phyloP scores from a whole-genome alignment of 2,329 filamentous ascomycete species.

The Penicillium olsonii region DNA sequence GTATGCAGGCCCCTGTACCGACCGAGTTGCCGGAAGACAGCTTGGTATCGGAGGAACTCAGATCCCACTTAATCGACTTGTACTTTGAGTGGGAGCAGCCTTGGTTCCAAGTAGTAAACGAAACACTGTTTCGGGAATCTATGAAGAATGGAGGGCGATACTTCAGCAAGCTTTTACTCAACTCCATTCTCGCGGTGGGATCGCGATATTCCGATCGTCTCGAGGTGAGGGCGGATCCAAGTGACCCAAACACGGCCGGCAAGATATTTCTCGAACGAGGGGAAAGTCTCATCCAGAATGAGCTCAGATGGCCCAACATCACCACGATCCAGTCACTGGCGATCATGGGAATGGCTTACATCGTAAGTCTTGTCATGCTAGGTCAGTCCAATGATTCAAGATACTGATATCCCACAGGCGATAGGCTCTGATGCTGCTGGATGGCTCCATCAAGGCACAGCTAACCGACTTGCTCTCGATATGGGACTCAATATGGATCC shows the following conservation, averaged over 20 bases:
- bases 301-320: slow-evolving; percentile 33
- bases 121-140: slow-evolving; percentile 37
- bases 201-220: slow-evolving; percentile 36
- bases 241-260: slow-evolving; percentile 39
- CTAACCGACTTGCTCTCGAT: slow-evolving; percentile 37
- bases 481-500: slow-evolving; percentile 43
- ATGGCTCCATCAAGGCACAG: slow-evolving; percentile 44
- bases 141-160: slow-evolving; percentile 28
- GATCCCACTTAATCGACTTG: slow-evolving; percentile 33
- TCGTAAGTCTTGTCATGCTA: slow-evolving; percentile 22
- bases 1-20: neutral
- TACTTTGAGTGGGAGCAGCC: slow-evolving; percentile 44
- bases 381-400: neutral
- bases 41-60: slow-evolving; percentile 24
- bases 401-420: slow-evolving; percentile 24
- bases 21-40: slow-evolving; percentile 1
- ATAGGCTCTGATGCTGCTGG: slow-evolving; percentile 38
- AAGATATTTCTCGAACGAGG: slow-evolving; percentile 33
- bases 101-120: slow-evolving; percentile 40
- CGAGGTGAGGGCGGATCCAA: slow-evolving; percentile 32
- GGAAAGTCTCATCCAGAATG: slow-evolving; percentile 20
- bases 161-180: slow-evolving; percentile 34
- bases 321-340: slow-evolving; percentile 41
- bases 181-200: slow-evolving; percentile 38
- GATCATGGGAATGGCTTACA: slow-evolving; percentile 31